phyloP scores from a whole-genome alignment of 2,329 filamentous ascomycete species.

The Ascochyta lentis region DNA sequence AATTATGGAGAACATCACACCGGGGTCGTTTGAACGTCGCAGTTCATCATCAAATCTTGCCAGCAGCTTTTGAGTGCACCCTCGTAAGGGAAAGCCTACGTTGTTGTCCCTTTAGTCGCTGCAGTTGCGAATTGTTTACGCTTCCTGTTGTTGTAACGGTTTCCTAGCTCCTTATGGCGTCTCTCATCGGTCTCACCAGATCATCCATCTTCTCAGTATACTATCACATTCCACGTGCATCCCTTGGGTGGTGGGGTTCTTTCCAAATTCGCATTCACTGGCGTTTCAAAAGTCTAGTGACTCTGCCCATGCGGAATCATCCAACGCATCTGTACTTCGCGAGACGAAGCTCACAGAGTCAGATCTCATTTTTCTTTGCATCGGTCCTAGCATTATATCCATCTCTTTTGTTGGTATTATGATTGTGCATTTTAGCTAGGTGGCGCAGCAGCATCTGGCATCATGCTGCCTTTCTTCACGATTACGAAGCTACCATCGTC shows the following conservation, averaged over 20 bases:
- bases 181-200: background rate
- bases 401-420: background rate
- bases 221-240: background rate
- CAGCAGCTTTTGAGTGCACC: slow-evolving; percentile 16
- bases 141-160: too few relatives aligned
- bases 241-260: too few relatives aligned
- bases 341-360: background rate
- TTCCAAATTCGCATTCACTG: background rate
- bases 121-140: background rate
- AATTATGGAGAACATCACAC: slow-evolving; percentile 15
- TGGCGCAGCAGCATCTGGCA: background rate
- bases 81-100: background rate
- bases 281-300: background rate
- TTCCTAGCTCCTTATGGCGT: background rate
- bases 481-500: background rate
- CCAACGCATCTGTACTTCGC: background rate
- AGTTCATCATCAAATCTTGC: slow-evolving; percentile 27
- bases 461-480: background rate
- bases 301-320: background rate
- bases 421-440: slow-evolving; percentile 11
- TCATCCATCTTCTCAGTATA: background rate
- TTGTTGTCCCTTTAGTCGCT: background rate
- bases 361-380: background rate
- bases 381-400: background rate
- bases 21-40: slow-evolving; percentile 12